Evolutionary conservation across 495 filamentous ascomycete species (phyloP).

Genomic region (Podospora pseudopauciseta): DNA sequence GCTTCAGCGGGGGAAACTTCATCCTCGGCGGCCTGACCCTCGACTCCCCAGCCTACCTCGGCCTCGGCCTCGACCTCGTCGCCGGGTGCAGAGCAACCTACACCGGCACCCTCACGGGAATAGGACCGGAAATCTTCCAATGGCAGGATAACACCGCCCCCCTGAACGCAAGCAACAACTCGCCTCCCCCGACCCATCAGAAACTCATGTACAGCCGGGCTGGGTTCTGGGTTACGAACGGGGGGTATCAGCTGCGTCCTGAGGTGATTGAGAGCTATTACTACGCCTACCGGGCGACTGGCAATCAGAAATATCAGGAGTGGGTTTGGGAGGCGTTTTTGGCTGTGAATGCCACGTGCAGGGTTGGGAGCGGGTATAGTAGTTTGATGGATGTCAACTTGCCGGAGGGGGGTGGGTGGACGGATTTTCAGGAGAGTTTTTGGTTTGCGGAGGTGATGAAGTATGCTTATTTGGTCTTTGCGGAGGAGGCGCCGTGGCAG

Average conservation of each 20-base stretch:
- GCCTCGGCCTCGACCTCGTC: constrained; percentile 74
- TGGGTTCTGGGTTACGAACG: constrained; percentile 71
- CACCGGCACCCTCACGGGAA: constrained; percentile 59
- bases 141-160: constrained; percentile 57
- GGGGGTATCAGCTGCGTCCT: constrained; percentile 67
- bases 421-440: constrained; percentile 82
- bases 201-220: constrained; percentile 55
- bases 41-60: constrained; percentile 56
- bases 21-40: constrained; percentile 78
- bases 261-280: constrained; percentile 88
- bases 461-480: constrained; percentile 67
- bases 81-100: constrained; percentile 75
- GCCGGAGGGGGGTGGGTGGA: constrained; percentile 55
- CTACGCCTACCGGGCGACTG: constrained; percentile 79
- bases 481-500: constrained; percentile 60
- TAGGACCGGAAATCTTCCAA: constrained; percentile 74
- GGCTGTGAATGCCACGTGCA: constrained; percentile 62
- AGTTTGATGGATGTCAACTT: constrained; percentile 64
- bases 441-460: constrained; percentile 89
- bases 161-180: constrained; percentile 37
- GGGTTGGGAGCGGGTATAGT: constrained; percentile 64
- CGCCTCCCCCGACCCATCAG: constrained; percentile 44
- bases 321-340: constrained; percentile 84
- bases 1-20: constrained; percentile 85
- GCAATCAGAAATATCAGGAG: constrained; percentile 66